Conservation (phyloP, 768 basidiomycete species). For the Phlegmacium glaucopus region DNA sequence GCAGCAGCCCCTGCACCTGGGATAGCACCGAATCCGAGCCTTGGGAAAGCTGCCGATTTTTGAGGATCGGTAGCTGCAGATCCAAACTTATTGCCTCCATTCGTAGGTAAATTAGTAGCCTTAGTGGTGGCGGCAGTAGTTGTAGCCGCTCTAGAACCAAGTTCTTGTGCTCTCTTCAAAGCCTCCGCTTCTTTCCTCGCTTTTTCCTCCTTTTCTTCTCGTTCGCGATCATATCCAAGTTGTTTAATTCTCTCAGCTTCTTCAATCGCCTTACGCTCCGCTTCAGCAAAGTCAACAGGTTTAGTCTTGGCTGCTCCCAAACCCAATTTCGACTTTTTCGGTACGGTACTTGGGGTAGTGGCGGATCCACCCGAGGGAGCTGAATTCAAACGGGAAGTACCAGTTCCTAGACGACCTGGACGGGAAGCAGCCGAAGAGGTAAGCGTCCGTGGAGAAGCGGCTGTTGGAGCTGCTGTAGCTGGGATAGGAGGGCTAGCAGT, state of each 20-base stretch:
- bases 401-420: constrained; percentile 35
- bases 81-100: constrained; percentile 12
- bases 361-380: constrained; percentile 32
- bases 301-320: constrained; percentile 88
- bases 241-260: constrained; percentile 92
- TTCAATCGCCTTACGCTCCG: constrained; percentile 84
- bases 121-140: constrained; percentile 21
- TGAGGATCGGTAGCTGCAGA: constrained; percentile 17
- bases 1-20: constrained; percentile 58
- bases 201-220: constrained; percentile 82
- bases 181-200: constrained; percentile 60
- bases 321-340: constrained; percentile 71
- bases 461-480: constrained; percentile 32
- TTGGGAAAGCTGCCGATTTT: constrained; percentile 51
- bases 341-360: constrained; percentile 29
- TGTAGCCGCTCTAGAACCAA: constrained; percentile 30
- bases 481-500: constrained; percentile 37
- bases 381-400: constrained; percentile 37
- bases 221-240: constrained; percentile 84
- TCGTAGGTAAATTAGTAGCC: constrained; percentile 13
- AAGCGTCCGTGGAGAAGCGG: constrained; percentile 46
- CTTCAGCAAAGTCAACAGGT: constrained; percentile 91
- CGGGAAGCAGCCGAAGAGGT: constrained; percentile 63
- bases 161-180: constrained; percentile 35
- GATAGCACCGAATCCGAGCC: constrained; percentile 82